Conservation (phyloP, 192 early-diverging fungal species). For the Coemansia sp. region DNA sequence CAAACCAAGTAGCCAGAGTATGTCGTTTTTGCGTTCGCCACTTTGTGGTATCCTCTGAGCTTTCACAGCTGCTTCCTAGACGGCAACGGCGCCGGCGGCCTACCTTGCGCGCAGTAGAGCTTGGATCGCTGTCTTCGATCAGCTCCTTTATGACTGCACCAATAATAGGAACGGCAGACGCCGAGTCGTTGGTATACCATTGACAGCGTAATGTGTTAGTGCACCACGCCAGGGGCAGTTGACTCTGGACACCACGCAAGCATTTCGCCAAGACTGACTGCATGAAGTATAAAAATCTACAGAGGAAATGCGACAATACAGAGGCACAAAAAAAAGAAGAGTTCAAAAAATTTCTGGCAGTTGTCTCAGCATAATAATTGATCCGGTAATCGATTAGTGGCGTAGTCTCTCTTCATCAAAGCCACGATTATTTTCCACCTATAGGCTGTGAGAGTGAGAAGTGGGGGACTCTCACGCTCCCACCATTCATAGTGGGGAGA, state of each 20-base stretch:
- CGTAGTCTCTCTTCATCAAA: neutral
- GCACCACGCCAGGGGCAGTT: neutral
- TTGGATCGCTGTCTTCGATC: neutral
- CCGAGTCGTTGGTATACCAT: neutral
- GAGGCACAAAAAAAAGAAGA: neutral
- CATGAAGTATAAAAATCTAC: neutral
- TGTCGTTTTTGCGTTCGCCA: conserved; percentile 1
- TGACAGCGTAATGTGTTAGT: neutral
- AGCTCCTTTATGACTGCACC: neutral
- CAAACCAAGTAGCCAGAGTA: neutral
- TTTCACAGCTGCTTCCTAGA: neutral
- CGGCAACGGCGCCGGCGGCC: neutral
- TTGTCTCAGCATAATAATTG: neutral
- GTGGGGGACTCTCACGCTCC: neutral
- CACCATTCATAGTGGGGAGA: neutral
- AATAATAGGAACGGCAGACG: neutral
- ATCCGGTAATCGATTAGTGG: conserved; percentile 8
- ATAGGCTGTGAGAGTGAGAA: neutral
- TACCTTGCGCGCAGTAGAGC: neutral
- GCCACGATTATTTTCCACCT: neutral
- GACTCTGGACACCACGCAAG: neutral
- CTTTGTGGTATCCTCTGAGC: neutral
- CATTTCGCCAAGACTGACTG: conserved; percentile 11
- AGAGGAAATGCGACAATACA: neutral
- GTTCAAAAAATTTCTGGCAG: neutral